phyloP scores from a whole-genome alignment of 768 basidiomycete species.

The Trametes punicea region DNA sequence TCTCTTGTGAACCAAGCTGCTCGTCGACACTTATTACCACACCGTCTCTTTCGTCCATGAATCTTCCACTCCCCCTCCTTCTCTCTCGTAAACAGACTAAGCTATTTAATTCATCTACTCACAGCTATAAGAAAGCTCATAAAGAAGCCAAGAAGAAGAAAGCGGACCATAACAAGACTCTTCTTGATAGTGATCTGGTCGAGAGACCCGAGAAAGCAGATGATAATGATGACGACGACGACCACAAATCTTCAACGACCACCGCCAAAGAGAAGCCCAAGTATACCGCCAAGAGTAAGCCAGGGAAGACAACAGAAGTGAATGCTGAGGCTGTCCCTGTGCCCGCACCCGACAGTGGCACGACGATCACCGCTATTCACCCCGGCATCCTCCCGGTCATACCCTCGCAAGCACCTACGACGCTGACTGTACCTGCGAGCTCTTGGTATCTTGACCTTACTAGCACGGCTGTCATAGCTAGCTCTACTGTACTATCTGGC shows the following conservation, averaged over 20 bases:
- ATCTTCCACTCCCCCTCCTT: conserved; percentile 4
- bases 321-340: conserved; percentile 41
- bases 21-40: conserved; percentile 16
- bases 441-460: conserved; percentile 19
- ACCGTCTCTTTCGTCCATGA: conserved; percentile 19
- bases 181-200: conserved; percentile 1
- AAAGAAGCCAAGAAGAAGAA: background rate
- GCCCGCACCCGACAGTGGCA: conserved; percentile 46
- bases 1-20: too few species aligned
- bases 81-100: conserved; percentile 4
- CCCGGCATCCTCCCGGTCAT: conserved; percentile 27
- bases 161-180: background rate
- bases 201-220: conserved; percentile 13
- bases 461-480: conserved; percentile 17
- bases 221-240: background rate
- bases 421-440: conserved; percentile 3
- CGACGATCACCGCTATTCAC: conserved; percentile 15
- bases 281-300: conserved; percentile 7
- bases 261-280: conserved; percentile 16
- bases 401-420: conserved; percentile 7
- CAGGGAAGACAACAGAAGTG: conserved; percentile 13
- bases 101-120: background rate
- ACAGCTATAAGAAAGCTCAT: background rate
- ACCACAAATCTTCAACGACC: conserved; percentile 2
- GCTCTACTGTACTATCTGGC: background rate